phyloP scores from a whole-genome alignment of 805 yeast genomes.

The Candida krabiensis region DNA sequence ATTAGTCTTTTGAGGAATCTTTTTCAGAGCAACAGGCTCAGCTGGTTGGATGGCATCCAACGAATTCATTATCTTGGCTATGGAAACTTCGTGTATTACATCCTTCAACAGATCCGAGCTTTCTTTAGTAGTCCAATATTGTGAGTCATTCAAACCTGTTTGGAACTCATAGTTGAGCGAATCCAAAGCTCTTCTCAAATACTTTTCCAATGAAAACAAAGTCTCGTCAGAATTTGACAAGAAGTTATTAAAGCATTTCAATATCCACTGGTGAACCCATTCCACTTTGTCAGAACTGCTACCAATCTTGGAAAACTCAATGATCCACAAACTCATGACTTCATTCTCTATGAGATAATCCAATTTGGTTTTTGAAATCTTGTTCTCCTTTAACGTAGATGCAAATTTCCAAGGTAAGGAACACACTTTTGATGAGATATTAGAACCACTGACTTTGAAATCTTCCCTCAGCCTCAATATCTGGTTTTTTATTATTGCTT shows the following conservation, averaged over 20 bases:
- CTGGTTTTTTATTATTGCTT: constrained; percentile 56
- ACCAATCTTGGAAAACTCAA: constrained; percentile 4
- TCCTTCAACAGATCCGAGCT: neutral
- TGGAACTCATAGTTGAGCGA: constrained; percentile 13
- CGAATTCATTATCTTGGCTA: constrained; percentile 7
- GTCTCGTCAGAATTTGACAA: constrained; percentile 1
- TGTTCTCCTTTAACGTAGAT: constrained; percentile 7
- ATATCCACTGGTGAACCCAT: constrained; percentile 11
- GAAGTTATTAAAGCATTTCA: constrained; percentile 4
- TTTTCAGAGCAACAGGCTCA: neutral
- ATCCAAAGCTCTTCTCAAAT: constrained; percentile 11
- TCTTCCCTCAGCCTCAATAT: constrained; percentile 34
- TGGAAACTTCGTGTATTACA: constrained; percentile 4
- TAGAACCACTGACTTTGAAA: constrained; percentile 1
- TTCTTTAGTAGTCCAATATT: neutral
- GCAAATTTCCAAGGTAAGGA: constrained; percentile 6
- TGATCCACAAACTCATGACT: constrained; percentile 16
- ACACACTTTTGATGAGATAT: neutral
- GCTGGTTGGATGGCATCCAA: constrained; percentile 1
- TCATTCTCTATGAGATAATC: constrained; percentile 22
- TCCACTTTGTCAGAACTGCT: constrained; percentile 2
- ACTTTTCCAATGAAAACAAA: constrained; percentile 9
- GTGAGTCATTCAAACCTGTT: constrained; percentile 11
- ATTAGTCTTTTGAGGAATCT: constrained; percentile 21
- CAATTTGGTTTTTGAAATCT: constrained; percentile 8